These are phyloP conservation scores for Teunomyces cretensis DNA, from an alignment of 805 yeast genomes.

Conservation along the genomic window DNA sequence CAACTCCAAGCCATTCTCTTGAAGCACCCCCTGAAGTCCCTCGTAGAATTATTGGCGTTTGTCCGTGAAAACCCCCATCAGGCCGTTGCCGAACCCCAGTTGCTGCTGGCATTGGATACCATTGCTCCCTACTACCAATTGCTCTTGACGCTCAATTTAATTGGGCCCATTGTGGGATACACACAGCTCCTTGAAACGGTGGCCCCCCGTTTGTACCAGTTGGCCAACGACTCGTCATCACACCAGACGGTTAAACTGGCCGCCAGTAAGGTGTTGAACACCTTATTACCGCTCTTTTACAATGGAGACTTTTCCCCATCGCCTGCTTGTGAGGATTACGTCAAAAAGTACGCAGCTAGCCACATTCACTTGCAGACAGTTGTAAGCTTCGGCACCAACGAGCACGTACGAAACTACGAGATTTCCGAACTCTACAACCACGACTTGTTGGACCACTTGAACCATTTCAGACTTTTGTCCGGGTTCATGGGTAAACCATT, in stretches of 20 bases:
- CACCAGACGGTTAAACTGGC: slow-evolving; percentile 2
- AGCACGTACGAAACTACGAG: slow-evolving; percentile 18
- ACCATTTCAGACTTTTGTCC: slow-evolving; percentile 14
- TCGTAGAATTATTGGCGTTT: slow-evolving; percentile 6
- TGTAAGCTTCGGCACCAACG: slow-evolving; percentile 5
- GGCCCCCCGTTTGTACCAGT: slow-evolving; percentile 5
- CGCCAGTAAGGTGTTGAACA: slow-evolving; percentile 5
- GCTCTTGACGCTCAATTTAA: slow-evolving; percentile 6
- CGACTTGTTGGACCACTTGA: slow-evolving; percentile 16
- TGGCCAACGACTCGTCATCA: neutral
- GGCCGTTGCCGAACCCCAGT: neutral
- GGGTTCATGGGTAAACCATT: slow-evolving; percentile 5
- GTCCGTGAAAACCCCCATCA: slow-evolving; percentile 8
- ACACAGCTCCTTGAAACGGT: slow-evolving; percentile 3
- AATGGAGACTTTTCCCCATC: slow-evolving; percentile 4
- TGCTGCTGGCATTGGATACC: neutral
- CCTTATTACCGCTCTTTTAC: slow-evolving; percentile 6
- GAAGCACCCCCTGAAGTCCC: slow-evolving; percentile 8
- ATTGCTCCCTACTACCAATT: slow-evolving; percentile 6
- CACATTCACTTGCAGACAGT: neutral
- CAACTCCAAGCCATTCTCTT: slow-evolving; percentile 19
- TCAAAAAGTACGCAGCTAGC: neutral
- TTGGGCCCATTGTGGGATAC: neutral
- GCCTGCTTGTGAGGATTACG: neutral
- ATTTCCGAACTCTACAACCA: slow-evolving; percentile 16